Evolutionary conservation across 495 filamentous ascomycete genomes (phyloP).

Genomic region (Penicillium roqueforti): DNA sequence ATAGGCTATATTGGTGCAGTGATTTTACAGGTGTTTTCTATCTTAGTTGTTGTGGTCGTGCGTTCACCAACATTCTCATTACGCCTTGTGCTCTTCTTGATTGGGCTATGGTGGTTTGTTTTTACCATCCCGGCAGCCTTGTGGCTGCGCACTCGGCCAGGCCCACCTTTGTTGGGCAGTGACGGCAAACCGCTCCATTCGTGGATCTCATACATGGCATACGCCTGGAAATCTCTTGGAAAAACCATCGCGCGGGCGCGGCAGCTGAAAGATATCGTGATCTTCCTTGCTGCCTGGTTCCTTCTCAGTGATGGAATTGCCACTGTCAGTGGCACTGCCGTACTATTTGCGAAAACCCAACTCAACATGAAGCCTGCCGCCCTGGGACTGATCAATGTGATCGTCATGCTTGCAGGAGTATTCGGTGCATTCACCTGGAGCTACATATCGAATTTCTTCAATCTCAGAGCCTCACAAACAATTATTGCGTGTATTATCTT

Average conservation of each 20-base stretch:
- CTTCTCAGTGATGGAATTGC: slow-evolving; percentile 90
- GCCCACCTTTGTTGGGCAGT: slow-evolving; percentile 61
- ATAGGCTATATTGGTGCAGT: slow-evolving; percentile 85
- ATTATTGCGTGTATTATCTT: slow-evolving; percentile 85
- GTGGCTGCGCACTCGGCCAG: slow-evolving; percentile 88
- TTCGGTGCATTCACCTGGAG: slow-evolving; percentile 89
- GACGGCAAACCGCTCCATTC: slow-evolving; percentile 39
- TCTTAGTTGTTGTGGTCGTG: slow-evolving; percentile 63
- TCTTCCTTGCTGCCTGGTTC: slow-evolving; percentile 93
- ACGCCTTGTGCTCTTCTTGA: slow-evolving; percentile 76
- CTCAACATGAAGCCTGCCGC: slow-evolving; percentile 83
- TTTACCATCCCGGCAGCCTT: slow-evolving; percentile 87
- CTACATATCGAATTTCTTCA: slow-evolving; percentile 60
- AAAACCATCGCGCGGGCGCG: slow-evolving; percentile 75
- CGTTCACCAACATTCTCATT: slow-evolving; percentile 73
- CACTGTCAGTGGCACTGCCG: slow-evolving; percentile 89
- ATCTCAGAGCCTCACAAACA: slow-evolving; percentile 72
- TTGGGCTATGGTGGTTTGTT: slow-evolving; percentile 91
- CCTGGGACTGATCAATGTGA: slow-evolving; percentile 89
- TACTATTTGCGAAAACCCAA: slow-evolving; percentile 92
- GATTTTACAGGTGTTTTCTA: slow-evolving; percentile 71
- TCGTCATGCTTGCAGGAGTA: slow-evolving; percentile 77
- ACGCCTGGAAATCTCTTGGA: slow-evolving; percentile 81
- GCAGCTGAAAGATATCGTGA: slow-evolving; percentile 73
- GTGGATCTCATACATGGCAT: slow-evolving; percentile 63